Evolutionary conservation across 495 filamentous ascomycete genomes (phyloP).

Genomic region (Chaetomium tenue): DNA sequence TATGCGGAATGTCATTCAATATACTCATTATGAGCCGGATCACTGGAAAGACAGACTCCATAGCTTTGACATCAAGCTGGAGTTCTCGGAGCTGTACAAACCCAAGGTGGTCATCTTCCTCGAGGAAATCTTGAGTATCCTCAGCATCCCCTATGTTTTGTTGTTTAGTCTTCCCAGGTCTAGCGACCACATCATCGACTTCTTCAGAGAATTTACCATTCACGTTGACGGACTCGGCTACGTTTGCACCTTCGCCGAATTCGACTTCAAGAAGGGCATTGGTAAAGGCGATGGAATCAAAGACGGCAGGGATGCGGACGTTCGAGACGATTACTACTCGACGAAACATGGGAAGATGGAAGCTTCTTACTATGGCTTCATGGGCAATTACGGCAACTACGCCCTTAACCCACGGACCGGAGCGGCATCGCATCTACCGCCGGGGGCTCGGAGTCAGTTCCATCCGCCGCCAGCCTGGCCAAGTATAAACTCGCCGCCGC

Average conservation of each 20-base stretch:
- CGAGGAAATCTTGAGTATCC: constrained; percentile 86
- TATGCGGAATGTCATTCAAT: constrained; percentile 80
- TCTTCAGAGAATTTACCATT: constrained; percentile 95
- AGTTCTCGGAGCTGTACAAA: constrained; percentile 86
- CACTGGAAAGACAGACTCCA: constrained; percentile 88
- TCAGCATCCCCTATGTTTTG: constrained; percentile 86
- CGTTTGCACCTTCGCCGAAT: constrained; percentile 96
- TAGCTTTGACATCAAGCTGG: constrained; percentile 76
- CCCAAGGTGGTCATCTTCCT: constrained; percentile 86
- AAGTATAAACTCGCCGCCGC: constrained; percentile 61
- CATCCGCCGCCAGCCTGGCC: constrained; percentile 79
- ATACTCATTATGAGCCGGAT: constrained; percentile 83
- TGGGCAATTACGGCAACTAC: constrained; percentile 88
- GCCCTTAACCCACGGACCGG: constrained; percentile 60
- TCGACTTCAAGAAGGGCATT: constrained; percentile 85
- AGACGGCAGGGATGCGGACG: constrained; percentile 55
- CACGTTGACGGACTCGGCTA: constrained; percentile 95
- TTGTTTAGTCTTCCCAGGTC: constrained; percentile 84
- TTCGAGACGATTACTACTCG: constrained; percentile 87
- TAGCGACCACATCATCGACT: constrained; percentile 91
- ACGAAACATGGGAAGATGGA: constrained; percentile 98
- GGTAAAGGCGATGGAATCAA: constrained; percentile 46
- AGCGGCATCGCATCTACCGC: constrained; percentile 47
- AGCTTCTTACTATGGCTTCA: constrained; percentile 87
- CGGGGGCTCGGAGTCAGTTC: constrained; percentile 58